Percentiles rank a stretch among this genome's conserved stretches.
Evolutionary conservation across 2,329 filamentous ascomycete genomes (phyloP).

Genomic region (Epichloe baconii): DNA sequence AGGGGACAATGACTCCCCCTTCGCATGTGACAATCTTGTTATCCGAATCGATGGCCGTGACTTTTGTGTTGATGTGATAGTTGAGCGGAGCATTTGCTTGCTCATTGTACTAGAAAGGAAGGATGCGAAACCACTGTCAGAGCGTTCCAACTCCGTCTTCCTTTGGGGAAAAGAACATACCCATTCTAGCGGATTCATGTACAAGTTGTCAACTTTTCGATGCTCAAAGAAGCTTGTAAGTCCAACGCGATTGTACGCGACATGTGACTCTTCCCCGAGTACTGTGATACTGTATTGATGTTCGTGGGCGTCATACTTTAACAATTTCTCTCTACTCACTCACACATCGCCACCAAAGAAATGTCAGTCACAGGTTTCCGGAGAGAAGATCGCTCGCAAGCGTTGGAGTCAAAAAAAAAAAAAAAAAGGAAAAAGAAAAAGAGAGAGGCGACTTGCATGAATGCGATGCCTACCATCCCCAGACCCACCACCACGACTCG

Average conservation of each 20-base stretch:
- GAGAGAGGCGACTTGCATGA: conserved; percentile 50
- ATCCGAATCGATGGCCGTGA: conserved; percentile 48
- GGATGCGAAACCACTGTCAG: not conserved
- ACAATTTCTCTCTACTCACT: conserved; percentile 60
- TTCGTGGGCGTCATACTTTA: conserved; percentile 67
- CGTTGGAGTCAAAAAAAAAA: not conserved
- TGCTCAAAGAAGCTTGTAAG: conserved; percentile 84
- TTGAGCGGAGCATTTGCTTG: conserved; percentile 55
- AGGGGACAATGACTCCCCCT: conserved; percentile 54
- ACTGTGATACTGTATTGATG: conserved; percentile 72
- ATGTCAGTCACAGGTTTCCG: not conserved
- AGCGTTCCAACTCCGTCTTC: not conserved
- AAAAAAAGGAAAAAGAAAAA: too few species aligned
- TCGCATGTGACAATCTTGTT: conserved; percentile 58
- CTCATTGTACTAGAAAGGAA: conserved; percentile 43
- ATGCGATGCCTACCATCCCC: conserved; percentile 84
- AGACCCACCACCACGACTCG: conserved; percentile 72
- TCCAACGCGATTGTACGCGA: conserved; percentile 85
- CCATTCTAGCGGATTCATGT: conserved; percentile 76
- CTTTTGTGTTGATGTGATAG: conserved; percentile 62
- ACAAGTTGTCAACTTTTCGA: conserved; percentile 73
- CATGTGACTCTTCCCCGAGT: conserved; percentile 74
- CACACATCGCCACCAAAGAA: not conserved
- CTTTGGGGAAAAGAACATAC: conserved; percentile 25
- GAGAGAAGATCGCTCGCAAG: too few species aligned